A percentile compares a stretch with the other conserved stretches of the same genome.
These are phyloP conservation scores for Claviceps arundinis DNA, from an alignment of 2,329 filamentous ascomycete species.

Conservation along the genomic window DNA sequence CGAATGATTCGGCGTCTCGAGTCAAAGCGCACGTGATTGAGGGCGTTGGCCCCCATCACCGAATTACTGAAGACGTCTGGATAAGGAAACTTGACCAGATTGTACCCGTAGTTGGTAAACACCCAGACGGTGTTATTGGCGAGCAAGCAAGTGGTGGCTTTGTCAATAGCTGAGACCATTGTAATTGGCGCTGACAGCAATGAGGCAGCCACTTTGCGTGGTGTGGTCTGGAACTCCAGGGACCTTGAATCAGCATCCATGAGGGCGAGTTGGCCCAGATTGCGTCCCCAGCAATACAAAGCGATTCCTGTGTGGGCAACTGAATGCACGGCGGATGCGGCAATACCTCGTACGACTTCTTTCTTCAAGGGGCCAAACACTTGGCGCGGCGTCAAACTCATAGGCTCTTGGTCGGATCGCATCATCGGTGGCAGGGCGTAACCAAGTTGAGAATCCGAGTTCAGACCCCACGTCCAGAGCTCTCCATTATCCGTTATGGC, in stretches of 20 bases:
- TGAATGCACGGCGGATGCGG: constrained; percentile 83
- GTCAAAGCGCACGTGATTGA: constrained; percentile 32
- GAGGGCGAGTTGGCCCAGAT: constrained; percentile 82
- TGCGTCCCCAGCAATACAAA: constrained; percentile 89
- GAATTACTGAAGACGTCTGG: constrained; percentile 57
- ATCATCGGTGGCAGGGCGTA: constrained; percentile 58
- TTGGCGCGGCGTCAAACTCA: constrained; percentile 70
- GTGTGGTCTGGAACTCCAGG: constrained; percentile 67
- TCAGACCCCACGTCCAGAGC: constrained; percentile 89
- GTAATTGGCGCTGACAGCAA: constrained; percentile 53
- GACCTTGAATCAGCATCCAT: constrained; percentile 93
- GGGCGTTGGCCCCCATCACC: constrained; percentile 51
- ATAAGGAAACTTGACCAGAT: constrained; percentile 72
- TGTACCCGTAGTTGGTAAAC: constrained; percentile 91
- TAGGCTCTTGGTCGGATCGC: constrained; percentile 67
- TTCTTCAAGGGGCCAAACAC: constrained; percentile 87
- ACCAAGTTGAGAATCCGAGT: constrained; percentile 72
- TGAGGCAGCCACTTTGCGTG: constrained; percentile 78
- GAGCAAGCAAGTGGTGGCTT: constrained; percentile 73
- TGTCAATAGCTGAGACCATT: constrained; percentile 78
- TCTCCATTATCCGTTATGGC: constrained; percentile 79
- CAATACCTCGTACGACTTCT: constrained; percentile 66
- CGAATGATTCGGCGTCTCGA: constrained; percentile 55
- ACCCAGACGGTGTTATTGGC: constrained; percentile 84
- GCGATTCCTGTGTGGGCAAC: constrained; percentile 72